Evolutionary conservation across 495 filamentous ascomycete species (phyloP).

Genomic region (Friedmanniomyces endolithicus): DNA sequence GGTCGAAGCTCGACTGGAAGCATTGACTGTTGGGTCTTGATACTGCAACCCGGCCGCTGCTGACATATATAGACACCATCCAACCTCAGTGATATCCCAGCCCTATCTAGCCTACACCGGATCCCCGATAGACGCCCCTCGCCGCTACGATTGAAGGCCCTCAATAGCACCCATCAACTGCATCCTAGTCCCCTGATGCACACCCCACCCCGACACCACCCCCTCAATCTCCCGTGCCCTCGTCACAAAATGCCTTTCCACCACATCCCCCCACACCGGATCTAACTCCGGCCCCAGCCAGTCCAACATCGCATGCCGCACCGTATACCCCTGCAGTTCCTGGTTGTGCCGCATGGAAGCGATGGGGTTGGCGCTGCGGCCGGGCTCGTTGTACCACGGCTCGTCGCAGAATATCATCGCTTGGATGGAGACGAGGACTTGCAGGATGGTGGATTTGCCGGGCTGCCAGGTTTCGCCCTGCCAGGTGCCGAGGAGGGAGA

Average conservation of each 20-base stretch:
- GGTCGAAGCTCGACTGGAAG: too few relatives aligned
- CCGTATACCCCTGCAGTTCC: background rate
- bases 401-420: slow-evolving; percentile 47
- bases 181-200: background rate
- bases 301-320: background rate
- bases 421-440: slow-evolving; percentile 50
- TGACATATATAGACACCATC: too few relatives aligned
- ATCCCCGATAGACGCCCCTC: too few relatives aligned
- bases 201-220: background rate
- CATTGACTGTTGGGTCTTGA: too few relatives aligned
- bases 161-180: background rate
- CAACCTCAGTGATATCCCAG: too few relatives aligned
- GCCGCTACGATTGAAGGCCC: too few relatives aligned
- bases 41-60: too few relatives aligned
- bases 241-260: background rate
- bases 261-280: background rate
- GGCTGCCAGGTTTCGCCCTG: slow-evolving; percentile 42
- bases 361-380: slow-evolving; percentile 4
- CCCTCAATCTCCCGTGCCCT: background rate
- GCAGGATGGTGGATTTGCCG: slow-evolving; percentile 41
- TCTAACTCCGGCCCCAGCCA: background rate
- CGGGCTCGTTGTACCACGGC: slow-evolving; percentile 49
- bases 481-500: slow-evolving; percentile 51
- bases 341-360: background rate
- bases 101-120: too few relatives aligned